phyloP scores from a whole-genome alignment of 352 stramenopile species.

The Pythium sp. region DNA sequence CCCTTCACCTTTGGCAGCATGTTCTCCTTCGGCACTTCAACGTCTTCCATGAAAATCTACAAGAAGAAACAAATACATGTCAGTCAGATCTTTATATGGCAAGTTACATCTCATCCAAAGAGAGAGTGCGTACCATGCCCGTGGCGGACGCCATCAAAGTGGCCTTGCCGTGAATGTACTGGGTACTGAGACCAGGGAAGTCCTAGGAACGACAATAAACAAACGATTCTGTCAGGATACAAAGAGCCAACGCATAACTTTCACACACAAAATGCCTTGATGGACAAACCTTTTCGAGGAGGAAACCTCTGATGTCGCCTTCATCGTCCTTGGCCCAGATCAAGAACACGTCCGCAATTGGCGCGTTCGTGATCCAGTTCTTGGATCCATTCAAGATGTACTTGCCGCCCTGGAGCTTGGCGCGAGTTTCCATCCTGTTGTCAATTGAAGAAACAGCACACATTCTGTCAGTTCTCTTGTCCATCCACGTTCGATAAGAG shows the following conservation, averaged over 20 bases:
- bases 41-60: constrained; percentile 97
- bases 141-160: constrained; percentile 93
- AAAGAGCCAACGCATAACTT: not conserved
- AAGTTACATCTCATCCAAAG: not conserved
- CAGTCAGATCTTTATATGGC: not conserved
- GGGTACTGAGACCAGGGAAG: constrained; percentile 90
- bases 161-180: constrained; percentile 97
- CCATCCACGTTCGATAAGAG: not conserved
- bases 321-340: constrained; percentile 97
- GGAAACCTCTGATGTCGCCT: constrained; percentile 93
- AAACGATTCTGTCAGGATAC: not conserved
- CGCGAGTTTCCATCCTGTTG: constrained; percentile 93
- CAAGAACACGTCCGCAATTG: constrained; percentile 97
- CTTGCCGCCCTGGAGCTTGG: constrained; percentile 82
- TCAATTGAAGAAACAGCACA: not conserved
- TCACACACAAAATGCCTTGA: not conserved
- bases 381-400: constrained; percentile 96
- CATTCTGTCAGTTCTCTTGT: not conserved
- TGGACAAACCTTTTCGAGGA: constrained; percentile 88
- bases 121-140: constrained; percentile 70
- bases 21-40: constrained; percentile 92
- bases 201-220: constrained; percentile 30
- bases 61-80: not conserved
- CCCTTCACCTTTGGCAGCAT: constrained; percentile 90
- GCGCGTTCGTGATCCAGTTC: constrained; percentile 97